Evolutionary conservation across 2,329 filamentous ascomycete species (phyloP), one percentile per base, ranked within the genome.

Genomic region (Verticillium albo-atrum): DNA sequence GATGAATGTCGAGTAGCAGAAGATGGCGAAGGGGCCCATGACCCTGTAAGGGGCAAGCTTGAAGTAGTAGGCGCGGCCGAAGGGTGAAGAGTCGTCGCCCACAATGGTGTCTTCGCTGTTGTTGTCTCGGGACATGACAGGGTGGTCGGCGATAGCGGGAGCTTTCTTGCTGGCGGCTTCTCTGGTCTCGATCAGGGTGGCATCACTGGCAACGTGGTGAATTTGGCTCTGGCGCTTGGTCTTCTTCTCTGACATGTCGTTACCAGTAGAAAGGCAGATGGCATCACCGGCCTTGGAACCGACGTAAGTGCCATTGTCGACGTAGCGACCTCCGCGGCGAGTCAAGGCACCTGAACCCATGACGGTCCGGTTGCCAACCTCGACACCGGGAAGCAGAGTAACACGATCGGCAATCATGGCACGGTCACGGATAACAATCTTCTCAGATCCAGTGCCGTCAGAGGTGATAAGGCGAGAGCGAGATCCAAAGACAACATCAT

Each of bases 401-500:
- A 82, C 82, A 23, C 82, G 77, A 65, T 85, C 83, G 2, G 82
- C 82, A 60, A 85, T 78, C 82, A 85, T 85, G 23, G 81, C 76
- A 1, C 78, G 72, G 59, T 80, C 75, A 6, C 72, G 68, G 55
- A 86, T 77, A 14, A 69, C 74, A 54, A 86, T 73, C 9, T 65
- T 71, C 15, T 80, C 79, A 12, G 78, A 80, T 1, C 82, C 79
- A 25, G 67, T 70, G 3, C 76, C 79, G 65, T 86, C 82, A 0
- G 80, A 80, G 1, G 81, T 85, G 30, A 84, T 68, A 0, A 86
- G 65, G 59, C 82, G 77, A 3, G 82, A 79, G 3, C 82, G 76
- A 14, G 82, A 84, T 0, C 83, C 82, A 62, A 86, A 85, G 10
- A 85, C 81, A n/a, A 85, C 82, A 67, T 85, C 79, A 59, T 84